Base-by-base conservation (phyloP, 2,329 filamentous ascomycete species). In the Colletotrichum eleusines region DNA sequence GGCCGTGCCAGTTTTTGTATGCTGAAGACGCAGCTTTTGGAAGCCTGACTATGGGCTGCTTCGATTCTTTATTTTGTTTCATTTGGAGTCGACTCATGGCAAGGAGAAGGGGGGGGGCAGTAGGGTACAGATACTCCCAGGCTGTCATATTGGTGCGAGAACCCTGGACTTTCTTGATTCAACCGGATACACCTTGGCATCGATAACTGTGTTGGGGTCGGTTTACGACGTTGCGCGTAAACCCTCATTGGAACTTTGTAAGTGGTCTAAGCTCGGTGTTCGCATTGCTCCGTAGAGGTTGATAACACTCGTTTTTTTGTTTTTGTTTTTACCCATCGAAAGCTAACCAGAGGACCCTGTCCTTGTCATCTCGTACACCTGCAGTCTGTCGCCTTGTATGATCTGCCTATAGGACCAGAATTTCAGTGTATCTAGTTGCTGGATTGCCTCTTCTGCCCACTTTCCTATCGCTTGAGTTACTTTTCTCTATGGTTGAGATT, bases 201-300 rank as follows among this genome's bases (percentile, higher is more conserved):
- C 16, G 42, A 58, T 40, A 66, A 50, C 51, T 33, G 67, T 66
- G 9, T 55, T 16, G 18, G 38, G 38, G 16, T 44, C 31, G 50
- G 20, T 11, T 50, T 31, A 38, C 40, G 42, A 33, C 35, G 50
- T 57, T 61, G 63, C 63, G 50, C n/a, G 46, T 55, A 26, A 70
- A 66, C 33, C 51, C 31, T 66, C 16, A 42, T 55, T 26, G 12
- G 31, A 59, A 61, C 60, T 58, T 68, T 46, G 38, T 53, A 54
- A 65, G 61, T 65, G 44, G 53, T 38, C 18, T 61, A 4, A 18
- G 16, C 5, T 7, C 14, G 14, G 31, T 26, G 18, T 35, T 23
- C 12, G 51, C 14, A 28, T 16, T 26, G n/a, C 28, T 48, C 31
- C 20, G 42, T 38, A 46, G 23, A 60, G 20, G 23, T 20, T 20